A percentile compares a stretch with the other conserved stretches of the same genome.
Conservation (phyloP, 345 rosid genomes). For the Bretschneidera sinensis region DNA sequence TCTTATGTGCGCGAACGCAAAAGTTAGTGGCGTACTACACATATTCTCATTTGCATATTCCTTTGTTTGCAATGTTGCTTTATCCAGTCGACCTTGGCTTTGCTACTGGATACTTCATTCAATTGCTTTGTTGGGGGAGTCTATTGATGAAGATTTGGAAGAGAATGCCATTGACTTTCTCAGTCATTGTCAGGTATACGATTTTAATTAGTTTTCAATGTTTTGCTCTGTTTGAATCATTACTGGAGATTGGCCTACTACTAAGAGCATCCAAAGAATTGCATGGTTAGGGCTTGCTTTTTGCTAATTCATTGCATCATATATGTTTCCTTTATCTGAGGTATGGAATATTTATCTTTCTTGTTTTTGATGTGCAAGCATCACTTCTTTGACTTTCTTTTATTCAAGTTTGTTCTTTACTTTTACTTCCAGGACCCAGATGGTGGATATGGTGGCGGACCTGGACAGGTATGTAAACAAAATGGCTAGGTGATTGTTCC, state of each 20-base stretch:
- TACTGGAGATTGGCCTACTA: too few species aligned
- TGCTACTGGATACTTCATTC: slow-evolving; percentile 98
- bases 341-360: too few species aligned
- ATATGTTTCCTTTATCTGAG: too few species aligned
- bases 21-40: not conserved
- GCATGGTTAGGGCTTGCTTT: slow-evolving; percentile 2
- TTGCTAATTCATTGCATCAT: not conserved
- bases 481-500: not conserved
- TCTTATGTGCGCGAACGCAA: too few species aligned
- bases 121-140: slow-evolving; percentile 73
- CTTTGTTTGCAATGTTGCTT: not conserved
- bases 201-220: not conserved
- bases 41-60: too few species aligned
- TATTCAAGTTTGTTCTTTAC: not conserved
- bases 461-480: slow-evolving; percentile 79
- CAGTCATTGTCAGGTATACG: slow-evolving; percentile 67
- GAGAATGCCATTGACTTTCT: slow-evolving; percentile 59
- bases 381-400: too few species aligned
- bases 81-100: slow-evolving; percentile 84
- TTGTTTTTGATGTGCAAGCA: too few species aligned
- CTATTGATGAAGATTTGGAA: slow-evolving; percentile 53
- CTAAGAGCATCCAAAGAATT: too few species aligned
- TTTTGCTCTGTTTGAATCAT: slow-evolving; percentile 1
- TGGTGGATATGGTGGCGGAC: slow-evolving; percentile 98
- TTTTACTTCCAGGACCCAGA: slow-evolving; percentile 50